Conservation (phyloP, 2,329 filamentous ascomycete species). For the Nemania sp. region DNA sequence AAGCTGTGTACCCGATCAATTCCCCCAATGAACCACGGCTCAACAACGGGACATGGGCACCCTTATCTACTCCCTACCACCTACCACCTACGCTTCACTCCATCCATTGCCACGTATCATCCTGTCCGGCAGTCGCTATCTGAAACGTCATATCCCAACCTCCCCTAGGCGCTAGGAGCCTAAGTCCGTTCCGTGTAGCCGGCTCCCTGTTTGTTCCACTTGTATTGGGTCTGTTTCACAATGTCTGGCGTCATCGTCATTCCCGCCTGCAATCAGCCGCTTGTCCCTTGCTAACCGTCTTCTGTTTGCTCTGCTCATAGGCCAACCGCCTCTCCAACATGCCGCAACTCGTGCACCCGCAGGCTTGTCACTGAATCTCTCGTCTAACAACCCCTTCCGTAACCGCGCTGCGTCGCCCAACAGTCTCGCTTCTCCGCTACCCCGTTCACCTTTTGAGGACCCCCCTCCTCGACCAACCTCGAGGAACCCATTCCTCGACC, state of each 20-base stretch:
- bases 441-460: conserved; percentile 64
- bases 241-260: conserved; percentile 49
- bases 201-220: conserved; percentile 50
- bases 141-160: conserved; percentile 6
- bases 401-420: conserved; percentile 70
- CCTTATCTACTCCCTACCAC: conserved; percentile 11
- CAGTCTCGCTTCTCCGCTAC: conserved; percentile 45
- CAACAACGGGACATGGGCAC: not conserved
- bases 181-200: conserved; percentile 44
- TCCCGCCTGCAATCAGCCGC: conserved; percentile 46
- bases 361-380: conserved; percentile 67
- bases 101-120: conserved; percentile 3
- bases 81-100: conserved; percentile 1
- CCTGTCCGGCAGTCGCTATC: conserved; percentile 4
- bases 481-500: conserved; percentile 76
- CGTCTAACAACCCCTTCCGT: conserved; percentile 82
- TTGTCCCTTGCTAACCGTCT: conserved; percentile 36
- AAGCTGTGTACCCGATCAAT: conserved; percentile 1
- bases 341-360: conserved; percentile 44
- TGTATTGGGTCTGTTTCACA: conserved; percentile 52
- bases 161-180: conserved; percentile 11
- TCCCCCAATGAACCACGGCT: conserved; percentile 1
- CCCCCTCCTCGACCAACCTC: conserved; percentile 65
- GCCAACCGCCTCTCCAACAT: conserved; percentile 45
- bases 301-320: conserved; percentile 42